Base-by-base conservation (phyloP, 2,329 filamentous ascomycete species). In the Cryphonectria parasitica region DNA sequence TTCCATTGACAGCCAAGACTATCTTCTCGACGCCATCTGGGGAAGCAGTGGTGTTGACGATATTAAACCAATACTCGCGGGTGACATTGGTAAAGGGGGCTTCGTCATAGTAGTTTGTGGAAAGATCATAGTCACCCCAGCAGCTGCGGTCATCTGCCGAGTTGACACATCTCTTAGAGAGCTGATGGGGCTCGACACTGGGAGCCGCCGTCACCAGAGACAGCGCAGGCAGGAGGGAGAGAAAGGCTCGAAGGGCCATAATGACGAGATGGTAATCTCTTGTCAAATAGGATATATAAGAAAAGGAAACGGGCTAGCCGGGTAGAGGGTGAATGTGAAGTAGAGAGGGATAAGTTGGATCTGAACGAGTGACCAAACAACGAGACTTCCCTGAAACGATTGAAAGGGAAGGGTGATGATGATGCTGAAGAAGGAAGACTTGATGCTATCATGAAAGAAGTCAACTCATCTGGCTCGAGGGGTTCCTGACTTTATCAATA, bases 1-100 rank as follows among this genome's bases (percentile, higher is more conserved):
- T 62, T 54, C 81, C 81, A 73, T 86, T 86, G 74, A 86, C 75
- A 52, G 86, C 78, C 75, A 75, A 74, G n/a, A 73, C 68, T 3
- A 65, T 41, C 3, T 74, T 70, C 19, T 68, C 64, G 19, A 80
- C 75, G 8, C 82, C 81, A 76, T 83, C 81, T 4, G 79, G 79
- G 1, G 74, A 74, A 56, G 74, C 72, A 65, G 72, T 76, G 45
- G 74, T 75, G 13, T 77, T 71, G 15, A 70, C 67, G 41, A 78
- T 69, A 11, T 72, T 73, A 34, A 76, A 74, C 61, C 73, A 75
- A 66, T 76, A 79, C 66, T 83, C 82, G 28, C 80, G 76, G 34
- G 78, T 82, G 1, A 81, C 80, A 31, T 79, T 78, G 5, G 80
- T 82, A 54, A 80, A 74, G 0, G 80, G 80, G 11, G 74, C 75